Base-by-base conservation (phyloP, 352 stramenopile species). In the Peronospora belbahrii region DNA sequence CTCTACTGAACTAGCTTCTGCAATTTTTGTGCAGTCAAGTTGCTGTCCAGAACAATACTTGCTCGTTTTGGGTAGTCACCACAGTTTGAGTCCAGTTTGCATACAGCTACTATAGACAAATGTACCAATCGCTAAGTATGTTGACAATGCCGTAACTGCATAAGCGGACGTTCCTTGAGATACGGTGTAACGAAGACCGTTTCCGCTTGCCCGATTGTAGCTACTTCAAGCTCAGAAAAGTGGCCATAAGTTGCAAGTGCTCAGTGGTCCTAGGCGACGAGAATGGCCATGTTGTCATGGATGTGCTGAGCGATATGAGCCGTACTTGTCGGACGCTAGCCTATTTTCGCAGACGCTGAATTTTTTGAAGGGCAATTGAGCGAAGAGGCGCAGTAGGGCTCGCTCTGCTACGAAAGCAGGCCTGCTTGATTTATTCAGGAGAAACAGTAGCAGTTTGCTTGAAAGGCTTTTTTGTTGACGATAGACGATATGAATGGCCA, bases 1-100 rank as follows among this genome's bases (percentile, higher is more conserved):
- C 54, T 68, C 59, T 58, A 68, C 59, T 65, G 59, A 68, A 68
- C 54, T 25, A 49, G 52, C 25, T 62, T 44, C 53, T 34, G 25
- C 36, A 50, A 61, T 61, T 65, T 64, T 61, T 57, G 33, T 23
- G 20, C 38, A 20, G 36, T 64, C 54, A 64, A 61, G 59, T 55
- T 67, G 43, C 55, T 30, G 48, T 68, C 36, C 59, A 63, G 59
- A 64, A 37, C 40, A 18, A 8, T 51, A 49, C 59, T 68, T 54
- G 58, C 43, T 61, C 31, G 52, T 49, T 28, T 58, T 35, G 20
- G 27, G 42, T 58, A 58, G 48, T 61, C 39, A 61, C 45, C n/a
- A 14, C 17, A n/a, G 24, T 42, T 45, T 48, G n/a, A 13, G 40
- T 25, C 25, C 31, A 47, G 47, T 46, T 19, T 27, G 15, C 32